Base-by-base conservation (phyloP, 768 basidiomycete species). In the Sporobolomyces roseus region DNA sequence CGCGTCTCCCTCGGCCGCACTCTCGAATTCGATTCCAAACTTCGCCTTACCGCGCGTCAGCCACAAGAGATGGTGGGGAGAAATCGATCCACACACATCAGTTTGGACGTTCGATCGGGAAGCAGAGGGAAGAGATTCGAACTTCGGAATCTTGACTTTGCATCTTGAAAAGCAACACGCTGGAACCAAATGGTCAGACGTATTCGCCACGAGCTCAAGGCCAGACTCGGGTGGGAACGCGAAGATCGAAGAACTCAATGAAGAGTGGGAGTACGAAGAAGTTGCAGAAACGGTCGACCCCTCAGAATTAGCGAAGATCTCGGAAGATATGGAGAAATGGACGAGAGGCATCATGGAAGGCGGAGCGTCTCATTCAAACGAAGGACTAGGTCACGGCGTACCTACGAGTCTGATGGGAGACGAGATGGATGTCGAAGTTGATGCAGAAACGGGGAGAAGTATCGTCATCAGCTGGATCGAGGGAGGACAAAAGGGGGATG, bases 371-470 rank as follows among this genome's bases (percentile, higher is more conserved):
- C 89, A 86, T 8, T 58, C 38, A 80, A 88, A 13, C 87, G 88
- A 38, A 79, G 80, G 41, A 85, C 87, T 51, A 79, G 93, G 56
- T 4, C 45, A 50, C 4, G 71, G 68, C 7, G 56, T 73, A 1
- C 89, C 72, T 49, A 74, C 93, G 4, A 89, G 89, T 68, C 83
- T 99, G 29, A 85, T 87, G 51, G 84, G 88, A 72, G 93, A 91
- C 60, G 94, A 97, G 79, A 83, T 90, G 78, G 94, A 98, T 77
- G 89, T 91, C 54, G 92, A 94, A 63, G 87, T 91, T 7, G 92
- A 92, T 75, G 80, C 84, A 9, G 82, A 84, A 5, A 84, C 90
- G 8, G 94, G 93, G 2, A 81, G 86, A 70, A 79, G 79, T 54
- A 84, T 83, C 32, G 83, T 82, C 53, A 75, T 89, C 21, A 89